Base-by-base conservation (phyloP, 352 stramenopile genomes). In the Hyaloperonospora arabidopsidis region DNA sequence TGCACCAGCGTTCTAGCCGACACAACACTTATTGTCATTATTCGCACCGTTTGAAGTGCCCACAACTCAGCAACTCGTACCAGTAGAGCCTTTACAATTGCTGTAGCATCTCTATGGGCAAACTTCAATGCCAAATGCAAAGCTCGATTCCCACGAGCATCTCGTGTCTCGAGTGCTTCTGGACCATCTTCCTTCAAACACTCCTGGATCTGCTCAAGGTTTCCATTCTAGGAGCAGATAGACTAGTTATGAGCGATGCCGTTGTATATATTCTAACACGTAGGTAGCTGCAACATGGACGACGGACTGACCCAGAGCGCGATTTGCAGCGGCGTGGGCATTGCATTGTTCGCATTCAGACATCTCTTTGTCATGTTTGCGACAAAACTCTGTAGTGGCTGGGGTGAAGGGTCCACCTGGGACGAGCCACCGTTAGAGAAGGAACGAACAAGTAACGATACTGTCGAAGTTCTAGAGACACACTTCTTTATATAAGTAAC, bases 71-170 rank as follows among this genome's bases (percentile, higher is more conserved):
- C 11, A 15, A 19, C 29, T 41, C 67, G 15, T 56, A 87, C 77
- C 68, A 88, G 35, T 28, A 88, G 58, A 17, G 51, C 40, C 54
- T 75, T 79, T 13, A 84, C 69, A 54, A 88, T 85, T 22, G 49
- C 59, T 40, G 63, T 68, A 2, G 69, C 66, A 53, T 88, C 71
- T 43, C 70, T 68, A 49, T 88, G 75, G 19, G 72, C 67, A 58
- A 88, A 81, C 58, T 88, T 88, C 43, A 88, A 51, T 14, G 78
- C 71, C 45, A 88, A 53, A 55, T 86, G 78, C 34, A 88, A 54
- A 34, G 75, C 74, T 15, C 78, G 75, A 21, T 88, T 85, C 46
- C 78, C 78, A 47, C 67, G 73, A 12, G 23, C 41, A 53, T 88
- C 78, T 46, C 71, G 66, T 22, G 67, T 67, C 51, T 88, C 75